Percentiles rank a stretch among this genome's conserved stretches.
These are phyloP conservation scores for Aquilaria yunnanensis DNA, from an alignment of 345 rosid genomes.

Conservation along the genomic window DNA sequence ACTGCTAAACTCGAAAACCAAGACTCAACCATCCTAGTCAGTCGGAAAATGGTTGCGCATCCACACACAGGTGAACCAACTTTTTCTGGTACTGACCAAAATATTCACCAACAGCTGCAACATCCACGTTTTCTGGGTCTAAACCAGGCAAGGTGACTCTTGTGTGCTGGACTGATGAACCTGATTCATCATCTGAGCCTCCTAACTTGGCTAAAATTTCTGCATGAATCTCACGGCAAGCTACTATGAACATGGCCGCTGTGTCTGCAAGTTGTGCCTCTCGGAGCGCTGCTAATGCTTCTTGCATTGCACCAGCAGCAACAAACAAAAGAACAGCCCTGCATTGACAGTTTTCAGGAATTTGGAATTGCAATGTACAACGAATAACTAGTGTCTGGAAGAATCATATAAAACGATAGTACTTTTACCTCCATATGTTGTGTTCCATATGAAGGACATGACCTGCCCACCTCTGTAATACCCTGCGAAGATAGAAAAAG, in stretches of 20 bases:
- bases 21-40: slow-evolving; percentile 12
- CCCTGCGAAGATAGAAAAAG: slow-evolving; percentile 35
- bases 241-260: slow-evolving; percentile 91
- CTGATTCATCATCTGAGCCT: slow-evolving; percentile 39
- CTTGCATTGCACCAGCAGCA: slow-evolving; percentile 86
- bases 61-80: slow-evolving; percentile 93
- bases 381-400: background rate
- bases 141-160: slow-evolving; percentile 50
- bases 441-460: slow-evolving; percentile 74
- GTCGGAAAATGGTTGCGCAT: slow-evolving; percentile 63
- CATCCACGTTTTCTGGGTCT: slow-evolving; percentile 68
- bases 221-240: slow-evolving; percentile 69
- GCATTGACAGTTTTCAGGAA: slow-evolving; percentile 15
- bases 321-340: slow-evolving; percentile 90
- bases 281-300: slow-evolving; percentile 83
- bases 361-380: slow-evolving; percentile 6
- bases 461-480: slow-evolving; percentile 89
- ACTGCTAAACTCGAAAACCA: too few relatives aligned
- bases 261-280: slow-evolving; percentile 83
- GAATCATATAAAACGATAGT: background rate
- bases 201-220: slow-evolving; percentile 35
- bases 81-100: slow-evolving; percentile 87
- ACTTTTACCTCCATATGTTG: slow-evolving; percentile 82
- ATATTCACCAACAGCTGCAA: slow-evolving; percentile 69
- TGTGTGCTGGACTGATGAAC: slow-evolving; percentile 21